Evolutionary conservation across 495 filamentous ascomycete genomes (phyloP), one percentile per base, ranked within the genome.

Genomic region (Cryomyces minteri): DNA sequence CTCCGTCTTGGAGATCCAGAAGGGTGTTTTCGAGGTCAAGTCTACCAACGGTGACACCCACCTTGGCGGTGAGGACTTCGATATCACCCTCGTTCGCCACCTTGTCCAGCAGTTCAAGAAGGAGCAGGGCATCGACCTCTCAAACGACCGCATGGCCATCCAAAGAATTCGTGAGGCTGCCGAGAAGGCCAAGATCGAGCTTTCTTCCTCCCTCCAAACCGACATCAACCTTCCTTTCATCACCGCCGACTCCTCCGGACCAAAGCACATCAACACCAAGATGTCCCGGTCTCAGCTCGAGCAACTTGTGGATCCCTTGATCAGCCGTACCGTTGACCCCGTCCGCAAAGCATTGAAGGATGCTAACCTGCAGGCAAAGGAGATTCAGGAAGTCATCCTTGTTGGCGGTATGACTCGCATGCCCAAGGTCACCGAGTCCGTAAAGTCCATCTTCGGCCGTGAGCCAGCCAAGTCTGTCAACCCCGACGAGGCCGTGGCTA

Each of bases 351-450:
- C 90, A 32, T 71, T 98, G 30, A 96, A 95, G 77, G 90, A 98
- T 65, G 92, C 90, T 62, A 80, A 80, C 62, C 77, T 98, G 40
- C 75, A 87, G 67, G 77, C 90, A 51, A 87, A 84, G 67, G 92
- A 98, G 45, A 93, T 98, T 65, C 86, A 98, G 69, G 90, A 98
- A 60, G 84, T 98, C 56, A 96, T 98, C 62, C 80, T 98, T 29
- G 90, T 98, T 45, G 90, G 90, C 76, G 90, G 90, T 68, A 96
- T 96, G 90, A 95, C 92, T 53, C 92, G 90, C 70, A 98, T 98
- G 90, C 90, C 90, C 57, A 98, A 95, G 79, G 90, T 98, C 56
- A 79, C 79, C 51, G 88, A 96, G 70, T 92, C 87, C 33, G 90
- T 96, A 58, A 94, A 93, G 79, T 77, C 70, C 67, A 86, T 96